Evolutionary conservation across 352 stramenopile species (phyloP).

Genomic region (Pythium insidiosum): DNA sequence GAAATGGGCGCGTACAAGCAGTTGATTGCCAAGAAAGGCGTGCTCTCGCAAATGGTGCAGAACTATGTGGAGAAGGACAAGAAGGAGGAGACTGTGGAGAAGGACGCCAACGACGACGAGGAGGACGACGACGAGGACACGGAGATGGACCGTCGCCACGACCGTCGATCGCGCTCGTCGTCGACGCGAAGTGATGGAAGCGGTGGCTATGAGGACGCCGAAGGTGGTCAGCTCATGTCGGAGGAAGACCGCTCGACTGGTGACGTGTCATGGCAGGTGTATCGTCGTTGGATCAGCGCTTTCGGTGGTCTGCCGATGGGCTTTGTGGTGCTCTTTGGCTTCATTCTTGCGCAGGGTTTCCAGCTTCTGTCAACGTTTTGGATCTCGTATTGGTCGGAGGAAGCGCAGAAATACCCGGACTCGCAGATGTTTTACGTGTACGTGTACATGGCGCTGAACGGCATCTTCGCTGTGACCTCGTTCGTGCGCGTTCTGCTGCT

Average conservation of each 20-base stretch:
- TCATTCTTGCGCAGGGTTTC: constrained; percentile 38
- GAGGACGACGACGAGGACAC: constrained; percentile 27
- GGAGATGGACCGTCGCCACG: constrained; percentile 12
- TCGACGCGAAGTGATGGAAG: constrained; percentile 51
- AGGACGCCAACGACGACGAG: constrained; percentile 14
- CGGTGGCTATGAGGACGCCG: constrained; percentile 9
- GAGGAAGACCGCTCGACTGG: constrained; percentile 71
- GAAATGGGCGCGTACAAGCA: constrained; percentile 54
- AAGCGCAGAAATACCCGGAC: constrained; percentile 36
- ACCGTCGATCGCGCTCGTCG: constrained; percentile 38
- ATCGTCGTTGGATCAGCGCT: constrained; percentile 53
- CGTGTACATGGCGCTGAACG: constrained; percentile 77
- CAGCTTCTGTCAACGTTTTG: constrained; percentile 69
- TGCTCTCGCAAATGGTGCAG: constrained; percentile 51
- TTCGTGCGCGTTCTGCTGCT: constrained; percentile 55
- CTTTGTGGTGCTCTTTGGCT: constrained; percentile 43
- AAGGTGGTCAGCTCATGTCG: constrained; percentile 39
- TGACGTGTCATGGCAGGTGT: constrained; percentile 61
- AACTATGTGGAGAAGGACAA: constrained; percentile 60
- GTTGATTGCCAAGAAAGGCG: constrained; percentile 40
- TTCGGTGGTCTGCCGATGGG: constrained; percentile 47
- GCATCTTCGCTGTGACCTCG: constrained; percentile 38
- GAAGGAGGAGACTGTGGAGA: constrained; percentile 25
- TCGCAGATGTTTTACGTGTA: constrained; percentile 78
- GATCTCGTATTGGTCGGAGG: constrained; percentile 92